Base-by-base conservation (phyloP, 169 alveolate species). In the Neospora caninum region DNA sequence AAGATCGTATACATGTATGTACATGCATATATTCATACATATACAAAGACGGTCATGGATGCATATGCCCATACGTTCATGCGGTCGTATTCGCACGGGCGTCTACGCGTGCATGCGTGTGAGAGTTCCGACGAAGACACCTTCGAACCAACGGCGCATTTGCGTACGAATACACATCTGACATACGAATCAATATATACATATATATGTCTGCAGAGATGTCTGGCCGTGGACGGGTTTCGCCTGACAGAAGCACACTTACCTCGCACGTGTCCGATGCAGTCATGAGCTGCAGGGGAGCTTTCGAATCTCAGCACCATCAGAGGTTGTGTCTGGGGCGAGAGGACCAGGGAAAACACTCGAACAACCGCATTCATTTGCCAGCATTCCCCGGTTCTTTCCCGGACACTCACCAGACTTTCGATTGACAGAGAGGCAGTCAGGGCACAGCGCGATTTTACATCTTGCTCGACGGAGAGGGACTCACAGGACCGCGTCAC, bases 291-390 rank as follows among this genome's bases (percentile, higher is more conserved):
- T 13, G 92, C 89, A 39, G 88, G 69, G 41, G 88, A 91, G 42
- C 88, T 89, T 45, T 88, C 92, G 88, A 92, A 92, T 41, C 95
- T 38, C 73, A 92, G 89, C 42, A 92, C 82, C 95, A 92, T 92
- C 70, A 92, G 88, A 67, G 95, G 95, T 88, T 92, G 95, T 31
- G 92, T 39, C 95, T 92, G 95, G 25, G 29, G 86, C 91, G 73
- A 64, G 36, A 73, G 22, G 18, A 42, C 39, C 80, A 39, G 67
- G n/a, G n/a, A 20, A 31, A 84, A 29, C 39, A n/a, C 45, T 27
- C n/a, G 42, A 83, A 29, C 58, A 27, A 0, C 16, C 0, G n/a
- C 69, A 43, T 38, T 43, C 88, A 80, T 18, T 80, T 27, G n/a
- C 18, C 41, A 22, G 41, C n/a, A 69, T 34, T 69, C 25, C 38